phyloP scores from a whole-genome alignment of 208 protist genomes.

The Tritrichomonas foetus region DNA sequence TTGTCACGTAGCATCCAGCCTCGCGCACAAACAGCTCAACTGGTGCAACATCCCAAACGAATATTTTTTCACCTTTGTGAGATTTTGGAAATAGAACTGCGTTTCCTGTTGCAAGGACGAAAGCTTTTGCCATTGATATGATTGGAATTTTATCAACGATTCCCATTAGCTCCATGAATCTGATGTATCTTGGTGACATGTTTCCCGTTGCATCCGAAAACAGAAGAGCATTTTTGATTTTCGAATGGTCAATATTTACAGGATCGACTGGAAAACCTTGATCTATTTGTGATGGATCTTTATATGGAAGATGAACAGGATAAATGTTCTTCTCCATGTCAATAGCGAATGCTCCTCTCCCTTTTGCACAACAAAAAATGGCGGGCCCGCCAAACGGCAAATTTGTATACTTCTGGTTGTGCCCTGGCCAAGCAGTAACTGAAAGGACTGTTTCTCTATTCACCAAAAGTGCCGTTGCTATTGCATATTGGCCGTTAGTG shows the following conservation, averaged over 20 bases:
- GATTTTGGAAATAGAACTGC: not conserved
- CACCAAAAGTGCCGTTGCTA: not conserved
- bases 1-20: not conserved
- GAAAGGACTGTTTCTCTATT: not conserved
- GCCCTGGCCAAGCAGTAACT: not conserved
- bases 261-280: not conserved
- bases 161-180: not conserved
- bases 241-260: not conserved
- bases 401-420: not conserved
- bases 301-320: too few species aligned
- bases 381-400: not conserved
- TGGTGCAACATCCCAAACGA: slow-evolving; percentile 38
- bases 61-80: not conserved
- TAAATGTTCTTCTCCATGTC: not conserved
- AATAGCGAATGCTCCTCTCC: not conserved
- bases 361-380: not conserved
- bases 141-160: not conserved
- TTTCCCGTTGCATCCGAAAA: not conserved
- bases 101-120: not conserved
- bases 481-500: not conserved
- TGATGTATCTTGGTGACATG: too few species aligned
- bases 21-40: not conserved
- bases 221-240: not conserved
- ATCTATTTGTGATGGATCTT: too few species aligned
- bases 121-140: not conserved